Base-by-base conservation (phyloP, 441 rosid species). In the Cnidoscolus chayamansa region DNA sequence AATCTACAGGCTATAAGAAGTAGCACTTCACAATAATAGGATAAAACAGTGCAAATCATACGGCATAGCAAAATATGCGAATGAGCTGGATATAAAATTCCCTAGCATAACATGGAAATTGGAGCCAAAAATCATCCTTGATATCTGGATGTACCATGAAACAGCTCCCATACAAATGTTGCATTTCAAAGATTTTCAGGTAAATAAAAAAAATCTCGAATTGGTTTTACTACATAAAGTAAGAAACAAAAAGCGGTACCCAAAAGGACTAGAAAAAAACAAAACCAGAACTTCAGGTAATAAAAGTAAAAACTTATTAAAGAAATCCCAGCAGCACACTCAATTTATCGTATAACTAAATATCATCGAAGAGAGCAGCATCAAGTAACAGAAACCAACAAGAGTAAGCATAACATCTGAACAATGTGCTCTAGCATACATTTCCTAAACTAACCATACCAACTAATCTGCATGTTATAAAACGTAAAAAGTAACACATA, bases 81-180 rank as follows among this genome's bases (percentile, higher is more conserved):
- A 40, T 7, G 51, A 68, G 72, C 51, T 68, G 54, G n/a, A 56
- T 12, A 30, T 63, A 68, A 17, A 56, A 20, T 1, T 43, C 37
- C 51, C 45, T 54, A 56, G 54, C 7, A 55, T 12, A 53, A 7
- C 53, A 20, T 3, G 8, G 62, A 55, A 68, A 20, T 19, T 68
- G 72, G 63, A 56, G 20, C 63, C 53, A 68, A 68, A 68, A 40
- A 68, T 56, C 63, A 43, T 40, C 12, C 10, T 10, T 68, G 72
- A 68, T 68, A 68, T 55, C 37, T 19, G 63, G 63, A 56, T 68
- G 63, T 50, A 67, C 1, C 72, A 40, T 49, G 43, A 19, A 56
- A 56, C 40, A 40, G n/a, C n/a, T 40, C 45, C 40, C 62, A 56
- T 37, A 56, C 43, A 43, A 68, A 40, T 56, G 63, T 40, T 68